phyloP scores from a whole-genome alignment of 2,329 filamentous ascomycete genomes.

The Colletotrichum tamarilloi region DNA sequence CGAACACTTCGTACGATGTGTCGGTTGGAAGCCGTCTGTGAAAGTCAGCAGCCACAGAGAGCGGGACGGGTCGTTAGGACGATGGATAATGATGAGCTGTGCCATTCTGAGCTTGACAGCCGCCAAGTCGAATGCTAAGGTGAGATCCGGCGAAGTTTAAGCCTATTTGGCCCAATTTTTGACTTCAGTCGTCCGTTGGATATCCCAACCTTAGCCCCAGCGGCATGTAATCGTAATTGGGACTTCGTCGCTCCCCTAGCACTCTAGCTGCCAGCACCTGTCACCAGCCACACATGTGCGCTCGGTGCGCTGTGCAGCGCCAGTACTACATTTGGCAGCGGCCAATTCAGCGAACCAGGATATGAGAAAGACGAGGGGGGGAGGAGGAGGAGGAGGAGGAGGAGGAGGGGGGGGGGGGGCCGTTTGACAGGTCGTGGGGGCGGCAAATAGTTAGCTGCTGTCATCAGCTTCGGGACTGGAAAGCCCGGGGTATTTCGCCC shows the following conservation, averaged over 20 bases:
- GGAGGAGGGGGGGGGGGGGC: no score
- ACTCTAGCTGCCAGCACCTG: no score
- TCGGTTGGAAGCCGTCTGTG: neutral
- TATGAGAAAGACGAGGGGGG: neutral
- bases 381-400: neutral
- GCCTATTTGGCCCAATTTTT: neutral
- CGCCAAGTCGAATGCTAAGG: neutral
- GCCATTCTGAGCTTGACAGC: neutral
- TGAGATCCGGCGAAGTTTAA: neutral
- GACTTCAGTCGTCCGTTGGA: neutral
- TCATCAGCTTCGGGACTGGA: neutral
- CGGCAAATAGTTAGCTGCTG: neutral
- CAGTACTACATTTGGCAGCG: neutral
- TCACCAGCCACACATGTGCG: neutral
- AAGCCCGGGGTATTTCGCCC: neutral
- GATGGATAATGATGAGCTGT: neutral
- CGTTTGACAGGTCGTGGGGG: neutral
- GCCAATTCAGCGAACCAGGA: neutral
- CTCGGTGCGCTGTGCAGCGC: neutral
- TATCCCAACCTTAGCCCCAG: neutral
- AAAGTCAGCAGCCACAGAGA: neutral
- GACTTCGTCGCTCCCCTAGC: neutral
- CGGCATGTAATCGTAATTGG: neutral
- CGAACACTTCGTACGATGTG: neutral
- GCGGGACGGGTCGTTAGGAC: slow-evolving; percentile 28